These are phyloP conservation scores for Chaetothyriales sp. DNA, from an alignment of 2,329 filamentous ascomycete species.

Conservation along the genomic window DNA sequence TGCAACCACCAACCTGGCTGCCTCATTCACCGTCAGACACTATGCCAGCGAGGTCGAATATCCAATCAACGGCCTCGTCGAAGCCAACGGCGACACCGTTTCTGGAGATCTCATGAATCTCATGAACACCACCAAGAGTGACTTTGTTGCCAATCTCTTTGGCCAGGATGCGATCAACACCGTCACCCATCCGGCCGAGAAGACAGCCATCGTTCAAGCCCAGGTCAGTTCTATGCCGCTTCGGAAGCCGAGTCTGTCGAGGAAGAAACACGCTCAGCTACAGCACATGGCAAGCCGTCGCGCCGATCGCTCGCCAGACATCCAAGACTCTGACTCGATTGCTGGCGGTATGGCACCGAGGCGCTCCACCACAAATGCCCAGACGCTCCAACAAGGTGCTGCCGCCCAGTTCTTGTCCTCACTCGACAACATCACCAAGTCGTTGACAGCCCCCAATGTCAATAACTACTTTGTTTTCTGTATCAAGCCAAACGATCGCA, in stretches of 20 bases:
- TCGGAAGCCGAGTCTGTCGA: slow-evolving; percentile 81
- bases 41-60: slow-evolving; percentile 97
- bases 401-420: slow-evolving; percentile 83
- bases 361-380: slow-evolving; percentile 26
- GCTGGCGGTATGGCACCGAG: slow-evolving; percentile 11
- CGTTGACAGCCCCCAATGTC: slow-evolving; percentile 62
- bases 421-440: slow-evolving; percentile 79
- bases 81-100: slow-evolving; percentile 92
- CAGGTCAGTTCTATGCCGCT: slow-evolving; percentile 91
- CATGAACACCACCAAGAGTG: slow-evolving; percentile 71
- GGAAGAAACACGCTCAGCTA: slow-evolving; percentile 50
- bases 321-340: slow-evolving; percentile 24
- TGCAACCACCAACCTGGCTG: slow-evolving; percentile 61
- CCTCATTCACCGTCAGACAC: slow-evolving; percentile 80
- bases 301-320: slow-evolving; percentile 22
- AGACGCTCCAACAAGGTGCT: slow-evolving; percentile 54
- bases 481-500: slow-evolving; percentile 87
- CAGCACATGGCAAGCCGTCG: slow-evolving; percentile 30
- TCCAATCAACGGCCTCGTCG: slow-evolving; percentile 67
- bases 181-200: slow-evolving; percentile 82
- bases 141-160: slow-evolving; percentile 79
- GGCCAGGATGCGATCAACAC: slow-evolving; percentile 92
- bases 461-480: slow-evolving; percentile 97
- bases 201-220: slow-evolving; percentile 81
- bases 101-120: slow-evolving; percentile 92